These are phyloP conservation scores for Striga asiatica DNA, from an alignment of 257 asterid species.

Conservation along the genomic window DNA sequence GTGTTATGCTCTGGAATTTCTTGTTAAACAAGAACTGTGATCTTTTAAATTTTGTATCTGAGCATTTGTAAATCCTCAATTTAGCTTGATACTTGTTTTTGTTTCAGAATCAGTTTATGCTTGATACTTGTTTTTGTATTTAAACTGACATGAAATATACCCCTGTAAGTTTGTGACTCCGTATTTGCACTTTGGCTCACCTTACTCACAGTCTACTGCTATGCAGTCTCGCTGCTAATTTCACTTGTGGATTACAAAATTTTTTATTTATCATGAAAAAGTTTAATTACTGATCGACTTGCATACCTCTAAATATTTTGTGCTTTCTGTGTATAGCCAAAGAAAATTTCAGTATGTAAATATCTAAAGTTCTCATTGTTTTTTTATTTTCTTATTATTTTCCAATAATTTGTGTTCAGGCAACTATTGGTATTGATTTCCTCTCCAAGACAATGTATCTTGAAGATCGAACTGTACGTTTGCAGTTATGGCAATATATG, in stretches of 20 bases:
- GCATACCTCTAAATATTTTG: not conserved
- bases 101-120: not conserved
- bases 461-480: conserved; percentile 87
- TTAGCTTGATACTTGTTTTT: not conserved
- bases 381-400: too few species aligned
- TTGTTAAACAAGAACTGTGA: not conserved
- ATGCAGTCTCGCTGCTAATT: not conserved
- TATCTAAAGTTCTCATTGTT: too few species aligned
- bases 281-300: not conserved
- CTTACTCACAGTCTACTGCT: not conserved
- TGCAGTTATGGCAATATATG: conserved; percentile 76
- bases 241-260: not conserved
- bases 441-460: conserved; percentile 92
- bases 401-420: conserved; percentile 32
- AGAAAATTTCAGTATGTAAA: too few species aligned
- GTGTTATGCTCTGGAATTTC: not conserved
- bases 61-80: not conserved
- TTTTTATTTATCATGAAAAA: not conserved
- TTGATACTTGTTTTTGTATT: not conserved
- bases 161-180: not conserved
- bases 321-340: too few species aligned
- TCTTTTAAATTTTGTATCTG: not conserved
- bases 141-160: not conserved
- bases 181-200: not conserved
- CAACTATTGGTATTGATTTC: conserved; percentile 90